Base-by-base conservation (phyloP, 345 rosid genomes). In the Arabis hirsuta region DNA sequence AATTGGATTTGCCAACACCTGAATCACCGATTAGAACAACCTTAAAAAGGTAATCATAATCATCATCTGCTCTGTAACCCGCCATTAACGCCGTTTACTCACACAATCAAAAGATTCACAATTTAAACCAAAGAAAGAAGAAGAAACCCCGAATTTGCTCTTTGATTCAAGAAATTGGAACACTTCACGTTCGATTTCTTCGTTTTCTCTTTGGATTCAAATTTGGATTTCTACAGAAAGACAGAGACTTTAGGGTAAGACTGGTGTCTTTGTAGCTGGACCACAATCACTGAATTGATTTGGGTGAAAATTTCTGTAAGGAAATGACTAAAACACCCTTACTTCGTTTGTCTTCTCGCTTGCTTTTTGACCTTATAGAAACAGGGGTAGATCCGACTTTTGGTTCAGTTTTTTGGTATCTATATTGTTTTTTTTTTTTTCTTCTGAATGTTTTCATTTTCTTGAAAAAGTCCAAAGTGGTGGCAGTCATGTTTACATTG, bases 41-140 rank as follows among this genome's bases (percentile, higher is more conserved):
- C 77, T 91, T 91, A 81, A 91, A 91, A 7, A 91, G 90, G 85
- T 86, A 91, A 72, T 91, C 97, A n/a, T 91, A 91, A 77, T 91
- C 97, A 78, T 91, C 97, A 67, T 91, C 97, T 27, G 97, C 90
- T 84, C 83, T 87, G 83, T 89, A 91, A 16, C 92, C 96, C 39
- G 94, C 94, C 97, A 91, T 91, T 42, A 55, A 29, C 72, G 53
- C 71, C 8, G 36, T 1, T 36, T 47, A 5, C 61, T 65, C 53
- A 39, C 67, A 8, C 0, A 32, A 45, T 55, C 1, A 9, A 59
- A 51, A 71, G 67, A 24, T 71, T 61, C 27, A 62, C 52, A 52
- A 47, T 59, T 52, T 5, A 26, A 14, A 34, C 38, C 1, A 36
- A 36, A 2, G 0, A 36, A 36, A 16, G 16, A 16, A 16, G 16